Evolutionary conservation across 805 yeast genomes (phyloP).

Genomic region (Yarrowia osloensis): DNA sequence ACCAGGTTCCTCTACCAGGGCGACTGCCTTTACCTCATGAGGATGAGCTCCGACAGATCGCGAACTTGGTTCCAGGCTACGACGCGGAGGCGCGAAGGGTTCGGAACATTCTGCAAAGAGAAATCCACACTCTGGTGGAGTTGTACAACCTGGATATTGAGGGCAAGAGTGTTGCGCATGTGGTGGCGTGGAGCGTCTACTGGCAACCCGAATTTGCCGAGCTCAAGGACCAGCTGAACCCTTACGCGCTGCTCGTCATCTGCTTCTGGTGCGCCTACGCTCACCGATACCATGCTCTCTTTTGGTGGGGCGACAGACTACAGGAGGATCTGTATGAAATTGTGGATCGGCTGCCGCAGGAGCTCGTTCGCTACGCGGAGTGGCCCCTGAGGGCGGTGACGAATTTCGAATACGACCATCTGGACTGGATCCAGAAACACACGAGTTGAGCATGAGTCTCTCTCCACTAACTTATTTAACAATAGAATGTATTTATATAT

Average conservation of each 20-base stretch:
- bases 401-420: background rate
- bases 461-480: background rate
- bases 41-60: background rate
- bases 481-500: too few species aligned
- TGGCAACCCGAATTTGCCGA: background rate
- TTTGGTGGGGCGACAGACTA: background rate
- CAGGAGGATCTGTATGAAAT: background rate
- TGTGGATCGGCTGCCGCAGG: background rate
- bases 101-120: background rate
- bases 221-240: background rate
- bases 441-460: background rate
- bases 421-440: background rate
- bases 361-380: background rate
- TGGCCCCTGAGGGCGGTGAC: background rate
- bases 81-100: background rate
- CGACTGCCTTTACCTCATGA: background rate
- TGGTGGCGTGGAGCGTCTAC: background rate
- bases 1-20: background rate
- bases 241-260: background rate
- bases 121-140: background rate
- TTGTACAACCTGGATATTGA: background rate
- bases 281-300: background rate
- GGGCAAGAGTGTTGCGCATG: background rate
- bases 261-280: slow-evolving; percentile 1
- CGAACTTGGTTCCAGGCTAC: background rate